Conservation (phyloP, 805 yeast genomes). For the Naumovozyma baii region DNA sequence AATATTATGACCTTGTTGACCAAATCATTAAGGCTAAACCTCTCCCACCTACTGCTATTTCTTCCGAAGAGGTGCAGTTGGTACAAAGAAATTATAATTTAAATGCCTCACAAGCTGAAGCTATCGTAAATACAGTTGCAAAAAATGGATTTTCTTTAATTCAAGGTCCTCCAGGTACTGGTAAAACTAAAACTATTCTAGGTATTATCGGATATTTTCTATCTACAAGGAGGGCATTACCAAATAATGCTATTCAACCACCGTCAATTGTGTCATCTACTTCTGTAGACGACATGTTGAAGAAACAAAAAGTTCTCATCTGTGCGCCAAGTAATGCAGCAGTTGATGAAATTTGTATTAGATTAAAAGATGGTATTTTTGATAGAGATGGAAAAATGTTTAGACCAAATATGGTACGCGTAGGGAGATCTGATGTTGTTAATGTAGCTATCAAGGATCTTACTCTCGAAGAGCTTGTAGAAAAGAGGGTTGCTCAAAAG, state of each 20-base stretch:
- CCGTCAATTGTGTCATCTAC: conserved; percentile 20
- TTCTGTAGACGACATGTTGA: conserved; percentile 18
- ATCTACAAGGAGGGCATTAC: conserved; percentile 29
- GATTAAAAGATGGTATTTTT: conserved; percentile 65
- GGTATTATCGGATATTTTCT: conserved; percentile 79
- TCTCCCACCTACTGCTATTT: conserved; percentile 15
- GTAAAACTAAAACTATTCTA: conserved; percentile 92
- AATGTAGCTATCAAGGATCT: conserved; percentile 72
- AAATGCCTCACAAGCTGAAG: conserved; percentile 84
- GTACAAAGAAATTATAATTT: conserved; percentile 47
- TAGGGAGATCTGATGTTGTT: conserved; percentile 85
- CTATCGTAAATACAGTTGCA: conserved; percentile 64
- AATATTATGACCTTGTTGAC: conserved; percentile 66
- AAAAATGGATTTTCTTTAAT: conserved; percentile 76
- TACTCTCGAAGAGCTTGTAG: conserved; percentile 80
- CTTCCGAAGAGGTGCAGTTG: conserved; percentile 31
- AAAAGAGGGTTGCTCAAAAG: conserved; percentile 39
- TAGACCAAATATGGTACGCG: conserved; percentile 64
- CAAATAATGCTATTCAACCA: conserved; percentile 25
- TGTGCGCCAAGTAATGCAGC: conserved; percentile 99
- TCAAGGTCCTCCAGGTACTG: conserved; percentile 99
- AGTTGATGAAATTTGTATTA: conserved; percentile 83
- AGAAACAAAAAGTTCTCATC: conserved; percentile 55
- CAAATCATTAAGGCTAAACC: conserved; percentile 63
- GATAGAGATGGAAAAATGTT: conserved; percentile 44